Evolutionary conservation across 768 basidiomycete species (phyloP), one percentile per base, ranked within the genome.

Genomic region (Baorangia bicolor): DNA sequence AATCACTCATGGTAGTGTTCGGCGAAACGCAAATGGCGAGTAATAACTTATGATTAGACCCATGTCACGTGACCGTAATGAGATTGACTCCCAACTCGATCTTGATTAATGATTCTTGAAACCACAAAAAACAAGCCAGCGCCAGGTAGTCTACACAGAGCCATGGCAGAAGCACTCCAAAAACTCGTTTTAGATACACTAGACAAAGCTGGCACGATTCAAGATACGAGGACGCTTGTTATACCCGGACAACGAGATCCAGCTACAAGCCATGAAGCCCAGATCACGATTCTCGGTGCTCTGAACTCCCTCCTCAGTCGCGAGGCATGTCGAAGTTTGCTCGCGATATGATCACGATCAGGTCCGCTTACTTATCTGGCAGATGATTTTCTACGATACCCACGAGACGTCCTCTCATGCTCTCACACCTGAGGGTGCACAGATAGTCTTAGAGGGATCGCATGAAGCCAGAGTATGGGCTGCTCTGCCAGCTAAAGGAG

Each of bases 381-480:
- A 95, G 92, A 97, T 97, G 88, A 81, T 98, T 56, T 73, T 75
- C 50, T 92, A 90, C 61, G 85, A 87, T 52, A 83, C 85, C 10
- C 86, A 93, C 64, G 93, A 95, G 69, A 78, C 84, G 5, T 75
- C 84, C 6, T 80, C 84, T 13, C 86, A 94, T 77, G 77, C 76
- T 8, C 81, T 93, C 40, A 94, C 93, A 14, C 72, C 83, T 1
- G 97, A 99, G 77, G 97, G 97, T 21, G 67, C 75, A 21, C 84
- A 87, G 63, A 90, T 98, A 61, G 84, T 85, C 23, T 72, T 79
- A 38, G 74, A 87, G 38, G 97, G 97, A 35, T 98, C 95, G 14
- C 94, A 98, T 71, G 97, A 99, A 77, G 93, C 89, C 44, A 86
- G 92, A 54, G 93, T 98, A 33, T 99, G 96, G 96, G 77, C 81